phyloP scores from a whole-genome alignment of 164 flowering plant species.

The Vitis rotundifolia region DNA sequence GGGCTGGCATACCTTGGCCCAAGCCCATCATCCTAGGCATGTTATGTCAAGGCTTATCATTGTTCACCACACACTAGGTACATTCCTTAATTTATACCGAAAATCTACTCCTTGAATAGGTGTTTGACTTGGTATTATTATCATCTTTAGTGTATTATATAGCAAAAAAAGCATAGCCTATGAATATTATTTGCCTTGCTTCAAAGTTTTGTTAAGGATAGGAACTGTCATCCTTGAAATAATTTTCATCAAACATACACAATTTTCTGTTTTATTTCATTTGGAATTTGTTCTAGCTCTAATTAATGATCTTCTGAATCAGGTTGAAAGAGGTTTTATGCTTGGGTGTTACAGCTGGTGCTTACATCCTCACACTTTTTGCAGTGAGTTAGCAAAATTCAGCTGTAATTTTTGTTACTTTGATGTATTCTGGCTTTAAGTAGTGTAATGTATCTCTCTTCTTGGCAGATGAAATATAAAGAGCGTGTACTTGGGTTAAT shows the following conservation, averaged over 20 bases:
- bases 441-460: neutral
- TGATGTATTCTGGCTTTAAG: slow-evolving; percentile 1
- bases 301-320: slow-evolving; percentile 5
- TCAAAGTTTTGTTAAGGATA: neutral
- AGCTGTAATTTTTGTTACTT: neutral
- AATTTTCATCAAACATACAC: neutral
- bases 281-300: neutral
- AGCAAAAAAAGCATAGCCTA: neutral
- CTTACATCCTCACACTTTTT: slow-evolving; percentile 69
- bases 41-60: no score
- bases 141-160: neutral
- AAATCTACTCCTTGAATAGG: no score
- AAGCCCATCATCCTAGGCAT: no score
- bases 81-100: no score
- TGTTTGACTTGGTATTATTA: no score
- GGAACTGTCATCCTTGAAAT: neutral
- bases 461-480: slow-evolving; percentile 51
- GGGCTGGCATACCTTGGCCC: no score
- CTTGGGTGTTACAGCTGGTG: slow-evolving; percentile 83
- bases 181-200: neutral
- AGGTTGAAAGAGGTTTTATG: slow-evolving; percentile 65
- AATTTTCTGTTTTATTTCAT: neutral
- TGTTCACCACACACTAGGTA: no score
- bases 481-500: slow-evolving; percentile 74
- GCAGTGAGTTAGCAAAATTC: slow-evolving; percentile 46